A percentile compares a stretch with the other conserved stretches of the same genome.
Evolutionary conservation across 495 filamentous ascomycete genomes (phyloP).

Genomic region (Oidiodendron maius): DNA sequence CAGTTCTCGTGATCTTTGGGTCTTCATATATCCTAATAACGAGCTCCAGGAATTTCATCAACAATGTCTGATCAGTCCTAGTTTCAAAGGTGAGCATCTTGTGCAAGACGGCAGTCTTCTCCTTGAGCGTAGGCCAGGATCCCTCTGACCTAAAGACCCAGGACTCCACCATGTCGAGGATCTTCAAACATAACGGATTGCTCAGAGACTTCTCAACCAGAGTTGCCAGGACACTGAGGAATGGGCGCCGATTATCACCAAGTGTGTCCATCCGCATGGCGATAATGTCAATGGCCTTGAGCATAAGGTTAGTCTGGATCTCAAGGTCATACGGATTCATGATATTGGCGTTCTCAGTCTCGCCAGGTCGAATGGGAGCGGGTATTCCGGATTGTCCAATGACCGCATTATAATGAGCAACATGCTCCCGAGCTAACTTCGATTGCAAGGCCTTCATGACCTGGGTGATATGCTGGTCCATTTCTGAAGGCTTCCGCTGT

Average conservation of each 20-base stretch:
- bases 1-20: conserved; percentile 86
- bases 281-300: conserved; percentile 90
- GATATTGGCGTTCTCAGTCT: conserved; percentile 39
- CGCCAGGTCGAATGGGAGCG: conserved; percentile 26
- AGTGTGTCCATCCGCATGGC: conserved; percentile 87
- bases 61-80: conserved; percentile 69
- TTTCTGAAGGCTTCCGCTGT: conserved; percentile 72
- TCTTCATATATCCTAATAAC: conserved; percentile 98
- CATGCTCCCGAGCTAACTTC: conserved; percentile 92
- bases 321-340: conserved; percentile 74
- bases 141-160: conserved; percentile 95
- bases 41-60: conserved; percentile 88
- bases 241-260: conserved; percentile 87
- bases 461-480: conserved; percentile 80
- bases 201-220: conserved; percentile 91
- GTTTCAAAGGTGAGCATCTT: conserved; percentile 97
- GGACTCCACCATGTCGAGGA: conserved; percentile 85
- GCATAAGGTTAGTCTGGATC: conserved; percentile 78
- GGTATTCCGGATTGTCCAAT: conserved; percentile 36
- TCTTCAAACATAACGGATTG: conserved; percentile 77
- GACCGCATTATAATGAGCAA: conserved; percentile 61
- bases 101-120: conserved; percentile 92
- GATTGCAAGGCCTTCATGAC: conserved; percentile 90
- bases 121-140: conserved; percentile 91
- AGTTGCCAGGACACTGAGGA: conserved; percentile 87